Evolutionary conservation across 169 alveolate species (phyloP).

Genomic region (Plasmodium coatneyi): DNA sequence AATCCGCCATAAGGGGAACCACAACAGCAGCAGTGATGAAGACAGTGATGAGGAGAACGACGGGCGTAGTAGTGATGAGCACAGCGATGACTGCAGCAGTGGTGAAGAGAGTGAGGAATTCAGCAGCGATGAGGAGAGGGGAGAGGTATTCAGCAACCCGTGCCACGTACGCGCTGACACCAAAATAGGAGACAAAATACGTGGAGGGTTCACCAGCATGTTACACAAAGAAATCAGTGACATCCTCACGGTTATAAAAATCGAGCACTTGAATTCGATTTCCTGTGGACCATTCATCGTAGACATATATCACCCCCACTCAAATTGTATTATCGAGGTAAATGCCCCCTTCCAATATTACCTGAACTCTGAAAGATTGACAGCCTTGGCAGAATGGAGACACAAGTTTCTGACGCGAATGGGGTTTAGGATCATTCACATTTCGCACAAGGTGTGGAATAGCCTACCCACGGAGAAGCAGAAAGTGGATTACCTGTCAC

Average conservation of each 20-base stretch:
- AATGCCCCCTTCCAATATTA: conserved; percentile 70
- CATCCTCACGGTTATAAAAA: conserved; percentile 19
- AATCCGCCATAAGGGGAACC: conserved; percentile 2
- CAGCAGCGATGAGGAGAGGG: background rate
- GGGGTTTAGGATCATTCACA: conserved; percentile 83
- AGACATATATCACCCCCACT: conserved; percentile 53
- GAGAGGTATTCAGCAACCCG: background rate
- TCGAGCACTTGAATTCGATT: conserved; percentile 53
- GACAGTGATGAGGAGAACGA: background rate
- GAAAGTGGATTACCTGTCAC: conserved; percentile 72
- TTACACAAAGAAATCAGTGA: conserved; percentile 67
- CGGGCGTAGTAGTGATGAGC: background rate
- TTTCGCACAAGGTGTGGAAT: conserved; percentile 83
- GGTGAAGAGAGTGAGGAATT: background rate
- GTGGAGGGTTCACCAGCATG: conserved; percentile 68
- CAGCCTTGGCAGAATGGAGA: conserved; percentile 77
- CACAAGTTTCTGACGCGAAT: conserved; percentile 81
- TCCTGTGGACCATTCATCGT: conserved; percentile 71
- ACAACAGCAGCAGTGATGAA: background rate
- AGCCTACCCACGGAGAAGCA: conserved; percentile 77
- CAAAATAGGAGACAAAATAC: conserved; percentile 48
- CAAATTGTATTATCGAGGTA: conserved; percentile 63
- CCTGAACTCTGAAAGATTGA: conserved; percentile 40
- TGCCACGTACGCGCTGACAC: background rate
- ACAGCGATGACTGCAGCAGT: background rate